A percentile compares a stretch with the other conserved stretches of the same genome.
Conservation (phyloP, 495 filamentous ascomycete genomes). For the Penicillium robsamsonii region DNA sequence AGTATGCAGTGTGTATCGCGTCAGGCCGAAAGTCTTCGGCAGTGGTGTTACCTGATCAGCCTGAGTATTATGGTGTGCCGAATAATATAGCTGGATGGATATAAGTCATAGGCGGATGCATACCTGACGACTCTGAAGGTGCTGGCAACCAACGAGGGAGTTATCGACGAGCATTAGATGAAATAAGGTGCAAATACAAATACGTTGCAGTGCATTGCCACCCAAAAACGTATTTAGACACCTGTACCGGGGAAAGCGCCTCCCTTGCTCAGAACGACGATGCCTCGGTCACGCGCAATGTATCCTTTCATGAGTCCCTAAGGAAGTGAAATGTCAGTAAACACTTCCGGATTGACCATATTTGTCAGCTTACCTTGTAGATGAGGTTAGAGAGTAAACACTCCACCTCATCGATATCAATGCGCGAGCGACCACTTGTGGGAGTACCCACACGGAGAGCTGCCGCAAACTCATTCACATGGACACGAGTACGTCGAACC, state of each 20-base stretch:
- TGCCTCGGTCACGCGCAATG: constrained; percentile 83
- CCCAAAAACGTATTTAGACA: constrained; percentile 50
- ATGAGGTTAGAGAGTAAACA: constrained; percentile 92
- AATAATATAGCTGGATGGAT: constrained; percentile 2
- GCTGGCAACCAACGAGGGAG: background rate
- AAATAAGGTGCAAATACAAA: background rate
- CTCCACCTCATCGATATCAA: constrained; percentile 92
- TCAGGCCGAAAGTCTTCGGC: background rate
- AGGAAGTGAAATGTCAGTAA: constrained; percentile 15
- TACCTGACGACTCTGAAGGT: background rate
- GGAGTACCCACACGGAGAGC: constrained; percentile 55
- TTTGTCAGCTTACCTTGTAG: constrained; percentile 74
- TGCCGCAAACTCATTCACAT: constrained; percentile 73
- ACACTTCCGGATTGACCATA: too few species aligned
- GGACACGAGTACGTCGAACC: constrained; percentile 72
- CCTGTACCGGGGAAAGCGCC: constrained; percentile 96
- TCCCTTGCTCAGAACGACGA: constrained; percentile 84
- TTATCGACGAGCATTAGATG: background rate
- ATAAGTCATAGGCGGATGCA: background rate
- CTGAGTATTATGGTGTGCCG: background rate
- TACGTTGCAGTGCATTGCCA: background rate
- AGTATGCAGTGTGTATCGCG: background rate
- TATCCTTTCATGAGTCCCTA: constrained; percentile 97
- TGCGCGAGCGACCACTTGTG: constrained; percentile 55
- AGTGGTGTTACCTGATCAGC: background rate